Evolutionary conservation across 129 eudicot genomes (phyloP).

Genomic region (Flaveria bidentis): DNA sequence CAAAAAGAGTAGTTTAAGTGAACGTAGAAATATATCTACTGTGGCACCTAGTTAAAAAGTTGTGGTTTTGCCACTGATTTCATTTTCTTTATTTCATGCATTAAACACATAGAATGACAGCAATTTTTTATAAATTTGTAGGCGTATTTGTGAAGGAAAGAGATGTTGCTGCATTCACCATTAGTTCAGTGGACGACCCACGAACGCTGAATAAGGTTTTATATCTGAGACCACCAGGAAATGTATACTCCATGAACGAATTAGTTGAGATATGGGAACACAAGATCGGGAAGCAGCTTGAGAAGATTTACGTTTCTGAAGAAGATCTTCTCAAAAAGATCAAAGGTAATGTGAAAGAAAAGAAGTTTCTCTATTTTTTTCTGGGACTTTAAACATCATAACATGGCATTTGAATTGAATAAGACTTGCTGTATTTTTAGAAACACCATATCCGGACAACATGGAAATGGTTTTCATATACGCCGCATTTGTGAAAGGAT

Average conservation of each 20-base stretch:
- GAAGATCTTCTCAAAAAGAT: conserved; percentile 72
- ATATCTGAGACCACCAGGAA: conserved; percentile 79
- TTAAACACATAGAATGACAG: neutral
- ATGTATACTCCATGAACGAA: conserved; percentile 71
- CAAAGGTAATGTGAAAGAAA: conserved; percentile 46
- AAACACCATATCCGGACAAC: conserved; percentile 76
- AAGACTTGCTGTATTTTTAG: conserved; percentile 37
- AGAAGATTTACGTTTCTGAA: conserved; percentile 58
- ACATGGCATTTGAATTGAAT: neutral
- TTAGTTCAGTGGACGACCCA: conserved; percentile 79
- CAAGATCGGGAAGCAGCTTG: conserved; percentile 67
- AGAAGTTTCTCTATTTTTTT: neutral
- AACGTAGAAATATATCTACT: neutral
- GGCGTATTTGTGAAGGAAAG: conserved; percentile 78
- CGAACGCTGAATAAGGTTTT: conserved; percentile 65
- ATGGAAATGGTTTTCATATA: conserved; percentile 77
- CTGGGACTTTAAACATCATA: neutral
- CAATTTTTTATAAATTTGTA: conserved; percentile 11
- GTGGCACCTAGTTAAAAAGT: neutral
- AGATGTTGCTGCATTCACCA: conserved; percentile 85
- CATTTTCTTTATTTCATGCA: neutral
- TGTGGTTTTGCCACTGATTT: neutral
- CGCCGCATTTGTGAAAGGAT: conserved; percentile 80
- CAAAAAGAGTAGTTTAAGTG: too few relatives aligned
- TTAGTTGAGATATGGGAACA: conserved; percentile 75